Conservation (phyloP, 2,329 filamentous ascomycete species). For the Tolypocladium cylindrosporum region DNA sequence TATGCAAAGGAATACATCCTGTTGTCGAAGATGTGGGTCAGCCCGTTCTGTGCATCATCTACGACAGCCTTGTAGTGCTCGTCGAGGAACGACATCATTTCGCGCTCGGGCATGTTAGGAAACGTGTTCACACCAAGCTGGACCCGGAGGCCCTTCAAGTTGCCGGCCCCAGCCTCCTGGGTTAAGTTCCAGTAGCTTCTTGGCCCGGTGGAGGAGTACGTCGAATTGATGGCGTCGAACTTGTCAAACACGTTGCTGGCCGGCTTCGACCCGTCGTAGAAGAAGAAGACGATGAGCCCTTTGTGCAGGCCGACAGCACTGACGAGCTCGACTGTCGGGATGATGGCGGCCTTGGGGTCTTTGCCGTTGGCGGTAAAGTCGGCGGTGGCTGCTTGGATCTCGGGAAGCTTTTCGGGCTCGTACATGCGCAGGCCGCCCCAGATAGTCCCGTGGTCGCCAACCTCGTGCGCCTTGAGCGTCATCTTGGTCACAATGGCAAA, state of each 20-base stretch:
- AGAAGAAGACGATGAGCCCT: conserved; percentile 48
- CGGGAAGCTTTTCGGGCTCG: conserved; percentile 15
- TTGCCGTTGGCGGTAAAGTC: conserved; percentile 48
- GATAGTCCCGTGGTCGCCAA: conserved; percentile 26
- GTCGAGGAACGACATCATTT: conserved; percentile 10
- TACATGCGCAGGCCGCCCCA: conserved; percentile 32
- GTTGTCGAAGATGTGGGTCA: conserved; percentile 4
- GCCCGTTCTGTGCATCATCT: not conserved
- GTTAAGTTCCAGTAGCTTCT: conserved; percentile 35
- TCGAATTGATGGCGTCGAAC: conserved; percentile 37
- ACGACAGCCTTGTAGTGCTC: conserved; percentile 6
- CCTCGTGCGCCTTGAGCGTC: conserved; percentile 29
- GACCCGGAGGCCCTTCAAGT: conserved; percentile 8
- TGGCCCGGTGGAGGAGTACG: conserved; percentile 33
- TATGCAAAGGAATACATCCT: conserved; percentile 7
- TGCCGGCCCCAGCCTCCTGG: conserved; percentile 3
- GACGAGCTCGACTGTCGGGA: conserved; percentile 38
- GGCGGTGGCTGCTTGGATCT: conserved; percentile 35
- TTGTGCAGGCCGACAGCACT: conserved; percentile 6
- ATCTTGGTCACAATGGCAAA: conserved; percentile 40
- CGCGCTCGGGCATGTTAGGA: conserved; percentile 10
- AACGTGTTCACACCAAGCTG: conserved; percentile 11
- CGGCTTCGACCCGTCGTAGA: conserved; percentile 47
- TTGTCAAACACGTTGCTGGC: conserved; percentile 44
- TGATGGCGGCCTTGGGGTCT: conserved; percentile 51